Evolutionary conservation across 345 rosid genomes (phyloP).

Genomic region (Ailanthus altissimus): DNA sequence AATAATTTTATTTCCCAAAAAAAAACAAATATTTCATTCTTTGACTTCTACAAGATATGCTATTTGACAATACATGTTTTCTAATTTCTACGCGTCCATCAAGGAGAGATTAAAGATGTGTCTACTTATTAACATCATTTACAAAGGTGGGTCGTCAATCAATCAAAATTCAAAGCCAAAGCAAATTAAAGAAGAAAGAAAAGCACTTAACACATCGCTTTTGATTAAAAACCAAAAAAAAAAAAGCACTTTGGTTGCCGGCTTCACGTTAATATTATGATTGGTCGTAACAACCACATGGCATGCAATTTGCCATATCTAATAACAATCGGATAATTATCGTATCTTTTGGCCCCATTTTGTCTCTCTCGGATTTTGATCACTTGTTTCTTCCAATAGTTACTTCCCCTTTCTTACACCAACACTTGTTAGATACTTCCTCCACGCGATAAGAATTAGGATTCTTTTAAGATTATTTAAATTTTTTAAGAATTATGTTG

Average conservation of each 20-base stretch:
- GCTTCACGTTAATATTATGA: neutral
- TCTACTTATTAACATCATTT: neutral
- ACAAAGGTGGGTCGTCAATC: neutral
- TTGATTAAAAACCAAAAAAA: neutral
- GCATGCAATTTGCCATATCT: neutral
- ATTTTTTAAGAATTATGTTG: too few relatives aligned
- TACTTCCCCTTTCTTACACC: too few relatives aligned
- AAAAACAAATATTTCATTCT: too few relatives aligned
- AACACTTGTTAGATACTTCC: too few relatives aligned
- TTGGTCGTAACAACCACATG: neutral
- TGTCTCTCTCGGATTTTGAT: neutral
- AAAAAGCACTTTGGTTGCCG: neutral
- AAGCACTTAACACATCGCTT: neutral
- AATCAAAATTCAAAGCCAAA: neutral
- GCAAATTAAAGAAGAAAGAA: neutral
- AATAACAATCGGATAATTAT: too few relatives aligned
- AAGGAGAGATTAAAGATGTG: neutral
- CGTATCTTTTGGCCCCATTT: neutral
- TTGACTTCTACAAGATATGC: too few relatives aligned
- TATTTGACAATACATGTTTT: too few relatives aligned
- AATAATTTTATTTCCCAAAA: too few relatives aligned
- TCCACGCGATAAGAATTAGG: too few relatives aligned
- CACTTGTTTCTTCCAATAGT: too few relatives aligned
- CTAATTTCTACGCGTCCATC: neutral
- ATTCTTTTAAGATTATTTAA: too few relatives aligned